Evolutionary conservation across 108 stramenopile genomes (phyloP), one percentile per base, ranked within the genome.

Genomic region (Skeletonema grethae): DNA sequence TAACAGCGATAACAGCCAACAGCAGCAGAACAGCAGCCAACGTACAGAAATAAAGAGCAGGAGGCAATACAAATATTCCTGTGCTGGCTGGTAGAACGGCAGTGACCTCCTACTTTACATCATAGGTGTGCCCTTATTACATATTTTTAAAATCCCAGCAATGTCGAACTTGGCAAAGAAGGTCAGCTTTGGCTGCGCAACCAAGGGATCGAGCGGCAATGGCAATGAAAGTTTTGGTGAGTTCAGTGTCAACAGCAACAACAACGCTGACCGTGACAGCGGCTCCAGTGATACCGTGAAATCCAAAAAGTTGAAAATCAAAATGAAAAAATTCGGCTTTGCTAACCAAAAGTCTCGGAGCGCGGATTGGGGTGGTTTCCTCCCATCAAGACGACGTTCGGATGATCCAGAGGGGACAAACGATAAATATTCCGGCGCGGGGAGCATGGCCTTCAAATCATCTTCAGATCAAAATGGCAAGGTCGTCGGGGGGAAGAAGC

Each of bases 321-420:
- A 48, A 41, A 41, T 38, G 45, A 61, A 61, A 7, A 48, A 61
- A 48, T 61, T 48, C 20, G 2, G 3, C 32, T 48, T 61, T 38
- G 1, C 0, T 28, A 11, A 48, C 12, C 36, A 45, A 38, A 50
- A 61, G 60, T 5, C 38, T 10, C 45, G 43, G 0, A 48, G 29
- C 39, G 38, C 18, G 20, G 67, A 62, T 15, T 70, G 58, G 25
- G n/a, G 18, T 3, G 65, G 28, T 1, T 7, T 48, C 8, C 59
- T 61, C 25, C 7, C 7, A 22, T 48, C 63, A 5, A 45, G 39
- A 20, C 63, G 63, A 31, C 43, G 25, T 48, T 72, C 70, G 0
- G 55, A 57, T 57, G 64, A 28, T 16, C 4, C 5, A 6, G 16
- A 9, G n/a, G 10, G 55, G 10, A 11, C 10, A 0, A 11, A 0